Conservation (phyloP, 1,284 basidiomycete species). For the Cryptococcus sp. region DNA sequence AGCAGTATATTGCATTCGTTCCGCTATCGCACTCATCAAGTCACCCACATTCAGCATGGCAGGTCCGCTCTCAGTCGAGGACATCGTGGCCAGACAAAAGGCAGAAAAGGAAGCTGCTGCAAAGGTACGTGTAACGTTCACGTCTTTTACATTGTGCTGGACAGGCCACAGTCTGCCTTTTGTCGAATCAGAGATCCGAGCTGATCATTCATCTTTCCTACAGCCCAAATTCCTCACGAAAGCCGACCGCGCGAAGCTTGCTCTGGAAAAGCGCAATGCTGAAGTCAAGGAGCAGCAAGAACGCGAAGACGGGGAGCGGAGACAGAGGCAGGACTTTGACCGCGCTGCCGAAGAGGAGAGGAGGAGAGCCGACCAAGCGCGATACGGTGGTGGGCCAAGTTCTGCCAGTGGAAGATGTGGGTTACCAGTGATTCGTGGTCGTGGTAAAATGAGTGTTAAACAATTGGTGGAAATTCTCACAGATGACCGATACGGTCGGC, state of each 20-base stretch:
- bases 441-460: too few relatives aligned
- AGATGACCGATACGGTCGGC: slow-evolving; percentile 6
- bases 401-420: neutral
- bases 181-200: neutral
- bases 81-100: slow-evolving; percentile 79
- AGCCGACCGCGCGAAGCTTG: slow-evolving; percentile 61
- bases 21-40: neutral
- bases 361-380: slow-evolving; percentile 53
- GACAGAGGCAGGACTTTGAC: slow-evolving; percentile 52
- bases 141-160: neutral
- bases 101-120: slow-evolving; percentile 83
- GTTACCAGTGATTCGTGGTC: neutral
- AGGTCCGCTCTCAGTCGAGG: slow-evolving; percentile 62
- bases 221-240: slow-evolving; percentile 38
- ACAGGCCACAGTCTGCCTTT: neutral
- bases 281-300: slow-evolving; percentile 66
- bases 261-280: slow-evolving; percentile 77
- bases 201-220: neutral
- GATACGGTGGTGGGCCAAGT: slow-evolving; percentile 40
- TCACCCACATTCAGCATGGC: slow-evolving; percentile 25
- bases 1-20: neutral
- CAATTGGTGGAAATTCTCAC: slow-evolving; percentile 2
- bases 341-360: slow-evolving; percentile 70
- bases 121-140: slow-evolving; percentile 61
- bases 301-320: slow-evolving; percentile 32